Evolutionary conservation across 1,139 yeast species (phyloP), one percentile per base, ranked within the genome.

Genomic region (Pneumocystis wakefieldiae): DNA sequence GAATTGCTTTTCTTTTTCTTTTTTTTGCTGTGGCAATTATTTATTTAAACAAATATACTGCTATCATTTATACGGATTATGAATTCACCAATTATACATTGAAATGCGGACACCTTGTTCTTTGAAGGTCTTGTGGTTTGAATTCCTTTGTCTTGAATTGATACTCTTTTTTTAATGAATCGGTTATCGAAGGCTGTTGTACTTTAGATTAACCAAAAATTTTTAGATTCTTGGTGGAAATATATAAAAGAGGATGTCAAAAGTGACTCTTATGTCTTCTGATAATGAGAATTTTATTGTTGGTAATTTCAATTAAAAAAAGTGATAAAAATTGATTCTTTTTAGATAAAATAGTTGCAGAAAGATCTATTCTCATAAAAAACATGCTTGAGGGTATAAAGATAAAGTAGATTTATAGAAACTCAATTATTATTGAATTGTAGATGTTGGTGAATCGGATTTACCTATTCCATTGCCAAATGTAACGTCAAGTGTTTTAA

Each of bases 301-400:
- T 39, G 59, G 59, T 57, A 57, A 8, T 12, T 19, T 39, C 24
- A 4, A 24, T 42, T 42, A 19, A 8, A 19, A 19, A 42, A 42
- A 42, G 12, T 8, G 15, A 42, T 19, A 19, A 48, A 48, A 48
- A 48, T 24, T 48, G n/a, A 55, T 15, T 15, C 73, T 81, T 83
- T 7, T 87, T 85, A 62, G 96, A 88, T 68, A 81, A 83, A 68
- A 84, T 85, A 72, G 92, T 91, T 37, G 97, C 97, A 7, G 95
- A 88, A 73, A 87, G 92, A 74, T 88, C 96, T 7, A 80, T 88
- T 48, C 79, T 92, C 70, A 84, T 94, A 74, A 91, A 89, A 75
- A 89, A 92, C 75, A 86, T 92, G 91, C 80, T 94, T 69, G 86
- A 84, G 70, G 96, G 90, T 76, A 80, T 84, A 76, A 79, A 79